Evolutionary conservation across 805 yeast species (phyloP).

Genomic region (Komagataella pseudopastoris): DNA sequence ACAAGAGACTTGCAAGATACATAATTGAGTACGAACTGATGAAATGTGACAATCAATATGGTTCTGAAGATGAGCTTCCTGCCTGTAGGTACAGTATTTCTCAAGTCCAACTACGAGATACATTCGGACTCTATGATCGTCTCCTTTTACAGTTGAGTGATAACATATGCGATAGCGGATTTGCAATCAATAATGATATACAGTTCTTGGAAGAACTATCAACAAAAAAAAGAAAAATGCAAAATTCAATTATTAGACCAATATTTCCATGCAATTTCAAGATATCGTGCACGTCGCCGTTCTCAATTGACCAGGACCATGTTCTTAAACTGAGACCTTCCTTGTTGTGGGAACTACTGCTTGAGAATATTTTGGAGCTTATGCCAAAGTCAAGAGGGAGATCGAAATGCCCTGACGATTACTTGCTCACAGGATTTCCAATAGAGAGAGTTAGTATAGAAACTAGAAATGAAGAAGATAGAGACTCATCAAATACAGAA

Average conservation of each 20-base stretch:
- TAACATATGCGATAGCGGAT: not conserved
- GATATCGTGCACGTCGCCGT: not conserved
- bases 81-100: not conserved
- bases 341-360: constrained; percentile 5
- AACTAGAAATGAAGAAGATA: constrained; percentile 14
- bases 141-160: not conserved
- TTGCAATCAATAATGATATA: too few species aligned
- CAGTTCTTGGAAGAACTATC: not conserved
- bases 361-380: constrained; percentile 11
- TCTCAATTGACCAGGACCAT: not conserved
- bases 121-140: not conserved
- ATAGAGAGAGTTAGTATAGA: constrained; percentile 24
- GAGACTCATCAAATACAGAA: not conserved
- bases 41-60: constrained; percentile 9
- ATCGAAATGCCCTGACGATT: constrained; percentile 34
- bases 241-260: not conserved
- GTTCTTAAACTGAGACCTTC: not conserved
- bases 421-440: constrained; percentile 32
- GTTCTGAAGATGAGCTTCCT: constrained; percentile 1
- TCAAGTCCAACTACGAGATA: not conserved
- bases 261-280: not conserved
- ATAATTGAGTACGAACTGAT: constrained; percentile 46
- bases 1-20: constrained; percentile 35
- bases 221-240: not conserved
- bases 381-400: constrained; percentile 28